Conservation (phyloP, 495 filamentous ascomycete species). For the Terfezia boudieri region DNA sequence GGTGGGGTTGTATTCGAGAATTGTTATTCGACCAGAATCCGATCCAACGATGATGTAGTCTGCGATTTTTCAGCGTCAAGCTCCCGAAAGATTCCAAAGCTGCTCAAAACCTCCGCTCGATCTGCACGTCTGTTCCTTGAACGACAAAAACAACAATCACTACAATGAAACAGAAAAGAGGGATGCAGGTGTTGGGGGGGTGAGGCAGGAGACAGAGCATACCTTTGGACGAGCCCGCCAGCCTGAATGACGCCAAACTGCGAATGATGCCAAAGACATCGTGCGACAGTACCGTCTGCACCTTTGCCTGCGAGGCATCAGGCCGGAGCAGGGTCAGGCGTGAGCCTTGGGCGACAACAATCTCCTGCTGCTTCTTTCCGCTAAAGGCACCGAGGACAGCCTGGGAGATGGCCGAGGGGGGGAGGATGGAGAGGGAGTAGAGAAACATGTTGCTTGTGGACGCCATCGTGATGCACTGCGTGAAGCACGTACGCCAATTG, state of each 20-base stretch:
- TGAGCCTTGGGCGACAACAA: constrained; percentile 81
- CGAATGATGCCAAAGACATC: constrained; percentile 93
- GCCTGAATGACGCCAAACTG: constrained; percentile 60
- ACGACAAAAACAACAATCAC: constrained; percentile 44
- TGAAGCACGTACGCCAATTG: neutral
- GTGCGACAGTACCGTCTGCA: constrained; percentile 63
- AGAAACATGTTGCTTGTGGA: constrained; percentile 94
- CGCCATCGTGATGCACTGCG: constrained; percentile 46
- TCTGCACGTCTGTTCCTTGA: neutral
- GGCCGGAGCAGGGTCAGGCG: constrained; percentile 70
- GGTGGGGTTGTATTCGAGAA: constrained; percentile 74
- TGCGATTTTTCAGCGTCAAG: constrained; percentile 31
- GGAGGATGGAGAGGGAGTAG: constrained; percentile 85
- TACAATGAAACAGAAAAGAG: constrained; percentile 51
- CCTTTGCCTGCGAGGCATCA: constrained; percentile 63
- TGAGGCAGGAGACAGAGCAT: constrained; percentile 25
- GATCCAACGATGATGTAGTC: constrained; percentile 93
- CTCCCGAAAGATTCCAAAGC: constrained; percentile 19
- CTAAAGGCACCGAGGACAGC: constrained; percentile 85
- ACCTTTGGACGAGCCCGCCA: constrained; percentile 94
- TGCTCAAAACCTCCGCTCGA: neutral
- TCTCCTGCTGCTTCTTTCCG: constrained; percentile 87
- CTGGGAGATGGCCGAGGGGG: constrained; percentile 68
- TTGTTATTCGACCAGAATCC: constrained; percentile 83
- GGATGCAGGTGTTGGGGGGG: constrained; percentile 6